phyloP scores from a whole-genome alignment of 1,284 basidiomycete genomes.

The Microbotryum lychnidis-dioicae region DNA sequence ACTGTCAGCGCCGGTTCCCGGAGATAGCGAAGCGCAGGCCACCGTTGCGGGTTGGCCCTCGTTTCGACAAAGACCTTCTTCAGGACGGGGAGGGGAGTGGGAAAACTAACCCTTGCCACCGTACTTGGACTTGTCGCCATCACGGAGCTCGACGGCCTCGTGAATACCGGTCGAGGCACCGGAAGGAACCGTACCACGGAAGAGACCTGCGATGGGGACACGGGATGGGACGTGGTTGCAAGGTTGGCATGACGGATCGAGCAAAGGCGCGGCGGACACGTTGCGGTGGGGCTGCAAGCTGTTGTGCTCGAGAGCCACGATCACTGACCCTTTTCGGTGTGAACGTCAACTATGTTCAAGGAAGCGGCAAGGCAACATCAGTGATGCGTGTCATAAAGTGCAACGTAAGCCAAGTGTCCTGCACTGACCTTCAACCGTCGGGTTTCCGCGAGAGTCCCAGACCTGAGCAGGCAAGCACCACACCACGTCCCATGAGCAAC shows the following conservation, averaged over 20 bases:
- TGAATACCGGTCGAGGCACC: conserved; percentile 98
- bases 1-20: neutral
- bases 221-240: neutral
- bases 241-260: conserved; percentile 30
- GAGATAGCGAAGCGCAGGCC: neutral
- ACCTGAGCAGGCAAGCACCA: conserved; percentile 9
- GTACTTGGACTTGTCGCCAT: conserved; percentile 86
- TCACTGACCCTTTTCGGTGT: conserved; percentile 50
- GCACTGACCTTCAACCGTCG: conserved; percentile 30
- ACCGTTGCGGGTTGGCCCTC: conserved; percentile 1
- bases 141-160: conserved; percentile 97
- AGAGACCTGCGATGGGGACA: conserved; percentile 56
- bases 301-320: neutral
- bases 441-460: conserved; percentile 33
- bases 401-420: neutral
- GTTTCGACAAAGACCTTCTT: neutral
- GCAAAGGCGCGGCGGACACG: conserved; percentile 1
- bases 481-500: too few species aligned
- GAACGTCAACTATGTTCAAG: conserved; percentile 58
- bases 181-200: conserved; percentile 91
- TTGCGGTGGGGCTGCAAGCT: neutral
- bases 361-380: neutral
- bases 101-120: conserved; percentile 76
- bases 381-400: neutral
- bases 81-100: neutral